Evolutionary conservation across 176 grass and related monocot genomes (phyloP), one percentile per base, ranked within the genome.

Genomic region (Ensete glaucum): DNA sequence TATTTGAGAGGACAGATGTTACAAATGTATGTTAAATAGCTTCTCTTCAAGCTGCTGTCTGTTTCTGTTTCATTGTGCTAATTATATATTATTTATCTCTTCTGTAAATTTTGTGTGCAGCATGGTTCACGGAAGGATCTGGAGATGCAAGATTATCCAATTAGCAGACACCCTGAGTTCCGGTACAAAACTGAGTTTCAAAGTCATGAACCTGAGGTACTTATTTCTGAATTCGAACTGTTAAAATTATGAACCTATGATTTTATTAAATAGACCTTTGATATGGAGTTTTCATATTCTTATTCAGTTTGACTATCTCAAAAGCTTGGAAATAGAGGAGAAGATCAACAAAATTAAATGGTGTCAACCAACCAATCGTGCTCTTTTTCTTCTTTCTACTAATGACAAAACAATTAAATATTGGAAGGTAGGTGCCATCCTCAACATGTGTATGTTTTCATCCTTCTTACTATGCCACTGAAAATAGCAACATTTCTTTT

Each of bases 291-390:
- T 43, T 43, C 34, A 43, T 29, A 8, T 29, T 74, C 27, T 56
- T 1, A 17, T 57, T 79, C 84, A 98, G 94, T 98, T 98, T 81
- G 94, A 98, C 87, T 98, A 98, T 75, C 94, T 98, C 65, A 98
- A 98, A 82, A 98, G 94, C 64, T 89, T 93, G 90, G 94, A 98
- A 89, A 98, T 98, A 77, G 94, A 93, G 90, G 94, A 98, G 88
- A 98, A 98, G 88, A 98, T 98, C 75, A 98, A 98, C 77, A 86
- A 98, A 81, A 93, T 98, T 85, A 90, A 79, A 81, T 98, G 94
- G 94, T 93, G 90, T 74, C 82, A 93, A 83, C 72, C 84, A 82
- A 54, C 90, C 60, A 93, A 93, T 87, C 82, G 77, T 5, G 80
- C 88, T 43, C 79, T 87, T 51, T 98, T 89, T 85, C 90, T 98